phyloP scores from a whole-genome alignment of 345 rosid species.

The Eucalyptus coolabah region DNA sequence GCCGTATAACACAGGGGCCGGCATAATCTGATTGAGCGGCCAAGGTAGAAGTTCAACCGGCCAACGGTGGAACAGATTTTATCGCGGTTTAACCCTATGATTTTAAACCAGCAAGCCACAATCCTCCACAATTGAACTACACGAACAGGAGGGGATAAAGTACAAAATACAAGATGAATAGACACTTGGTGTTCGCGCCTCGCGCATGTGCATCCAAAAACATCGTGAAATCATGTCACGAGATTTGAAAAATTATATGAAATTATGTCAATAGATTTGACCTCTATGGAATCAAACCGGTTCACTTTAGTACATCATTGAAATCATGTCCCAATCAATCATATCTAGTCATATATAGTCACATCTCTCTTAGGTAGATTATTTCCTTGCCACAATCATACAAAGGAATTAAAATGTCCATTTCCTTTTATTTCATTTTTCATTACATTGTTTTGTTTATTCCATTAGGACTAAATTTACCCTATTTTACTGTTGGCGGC shows the following conservation, averaged over 20 bases:
- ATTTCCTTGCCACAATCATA: background rate
- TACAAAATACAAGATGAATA: background rate
- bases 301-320: background rate
- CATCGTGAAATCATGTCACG: background rate
- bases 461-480: background rate
- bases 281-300: background rate
- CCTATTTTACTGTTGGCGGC: background rate
- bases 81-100: background rate
- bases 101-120: background rate
- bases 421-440: background rate
- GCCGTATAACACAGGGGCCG: background rate
- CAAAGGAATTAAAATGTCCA: background rate
- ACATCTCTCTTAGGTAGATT: background rate
- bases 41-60: background rate
- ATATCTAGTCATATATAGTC: background rate
- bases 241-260: background rate
- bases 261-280: background rate
- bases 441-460: background rate
- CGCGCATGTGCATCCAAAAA: background rate
- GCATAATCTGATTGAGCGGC: background rate
- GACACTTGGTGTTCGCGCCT: background rate
- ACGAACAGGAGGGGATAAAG: background rate
- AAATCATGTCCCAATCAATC: background rate
- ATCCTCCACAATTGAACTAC: background rate
- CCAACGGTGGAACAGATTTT: background rate